Base-by-base conservation (phyloP, 768 basidiomycete species). In the Kwoniella dejecticola region DNA sequence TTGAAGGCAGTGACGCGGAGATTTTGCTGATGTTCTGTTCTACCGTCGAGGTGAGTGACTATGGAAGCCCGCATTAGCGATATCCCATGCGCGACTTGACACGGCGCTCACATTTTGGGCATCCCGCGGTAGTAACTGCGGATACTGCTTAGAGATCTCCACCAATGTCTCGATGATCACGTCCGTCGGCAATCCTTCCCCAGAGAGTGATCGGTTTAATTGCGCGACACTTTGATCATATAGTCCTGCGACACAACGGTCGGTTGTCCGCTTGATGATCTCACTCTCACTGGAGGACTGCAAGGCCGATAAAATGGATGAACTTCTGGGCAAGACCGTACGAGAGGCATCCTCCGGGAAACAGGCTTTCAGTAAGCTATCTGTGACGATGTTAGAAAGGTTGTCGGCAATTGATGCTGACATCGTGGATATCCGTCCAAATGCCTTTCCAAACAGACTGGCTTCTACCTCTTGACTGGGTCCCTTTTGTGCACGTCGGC, bases 381-480 rank as follows among this genome's bases (percentile, higher is more conserved):
- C 13, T 15, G 41, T 23, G n/a, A 74, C 15, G 3, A 62, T 23
- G 0, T 52, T 38, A n/a, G 62, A 15, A 5, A 63, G 40, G 0
- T 45, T 27, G 3, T 40, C 19, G 19, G 60, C 31, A n/a, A n/a
- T n/a, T 15, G 69, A 29, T 17, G 38, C 52, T 23, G 15, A 12
- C 40, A 62, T 50, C 24, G 59, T 56, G 1, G 57, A 30, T 5
- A 72, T 12, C 30, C 74, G 55, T 0, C 45, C 65, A 2, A 78
- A 55, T 3, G 66, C 63, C 41, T 63, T 62, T 0, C 72, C 73
- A 33, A 78, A 63, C 2, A 67, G 36, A 15, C 38, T 59, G 0
- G 77, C 77, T 48, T 78, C 75, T 13, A 31, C 26, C 45, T 71
- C 66, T 4, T 38, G 52, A 11, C 52, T 49, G 7, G 49, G 54